Percentiles rank a stretch among this genome's conserved stretches.
Conservation (phyloP, 176 grass and related monocot genomes). For the Carex cristatella region DNA sequence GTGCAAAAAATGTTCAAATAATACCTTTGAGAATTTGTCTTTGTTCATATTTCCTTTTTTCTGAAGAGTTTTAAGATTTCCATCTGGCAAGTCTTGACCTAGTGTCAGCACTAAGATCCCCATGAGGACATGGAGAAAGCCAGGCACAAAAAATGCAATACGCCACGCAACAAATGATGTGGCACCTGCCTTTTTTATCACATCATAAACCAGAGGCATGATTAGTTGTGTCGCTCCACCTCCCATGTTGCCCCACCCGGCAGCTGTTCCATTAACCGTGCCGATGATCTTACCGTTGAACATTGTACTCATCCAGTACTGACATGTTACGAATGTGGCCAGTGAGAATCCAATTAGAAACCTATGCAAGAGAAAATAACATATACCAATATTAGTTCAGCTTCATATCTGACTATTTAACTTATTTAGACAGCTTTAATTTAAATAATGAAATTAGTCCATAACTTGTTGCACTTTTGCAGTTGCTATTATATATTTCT, state of each 20-base stretch:
- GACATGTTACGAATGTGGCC: slow-evolving; percentile 72
- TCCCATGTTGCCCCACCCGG: slow-evolving; percentile 89
- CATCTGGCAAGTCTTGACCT: slow-evolving; percentile 80
- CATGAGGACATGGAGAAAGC: slow-evolving; percentile 50
- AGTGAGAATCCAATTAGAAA: slow-evolving; percentile 87
- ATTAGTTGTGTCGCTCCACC: slow-evolving; percentile 90
- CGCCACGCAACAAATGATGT: slow-evolving; percentile 57
- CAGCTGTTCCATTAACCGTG: slow-evolving; percentile 44
- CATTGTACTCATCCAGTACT: slow-evolving; percentile 97
- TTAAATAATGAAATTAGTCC: neutral
- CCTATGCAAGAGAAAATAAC: neutral
- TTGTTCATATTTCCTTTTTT: slow-evolving; percentile 50
- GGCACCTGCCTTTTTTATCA: slow-evolving; percentile 45
- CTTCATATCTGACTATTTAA: neutral
- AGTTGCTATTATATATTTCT: neutral
- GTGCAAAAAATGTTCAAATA: too few species aligned
- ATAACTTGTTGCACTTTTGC: neutral
- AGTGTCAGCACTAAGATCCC: slow-evolving; percentile 56
- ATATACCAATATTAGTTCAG: neutral
- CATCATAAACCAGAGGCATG: slow-evolving; percentile 82
- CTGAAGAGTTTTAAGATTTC: slow-evolving; percentile 52
- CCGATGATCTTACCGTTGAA: slow-evolving; percentile 87
- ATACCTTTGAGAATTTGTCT: slow-evolving; percentile 73
- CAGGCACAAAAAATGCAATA: slow-evolving; percentile 68
- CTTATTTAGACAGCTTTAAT: neutral